A percentile compares a stretch with the other conserved stretches of the same genome.
These are phyloP conservation scores for Syncephalastrum racemosum DNA, from an alignment of 371 early-diverging fungal species.

Conservation along the genomic window DNA sequence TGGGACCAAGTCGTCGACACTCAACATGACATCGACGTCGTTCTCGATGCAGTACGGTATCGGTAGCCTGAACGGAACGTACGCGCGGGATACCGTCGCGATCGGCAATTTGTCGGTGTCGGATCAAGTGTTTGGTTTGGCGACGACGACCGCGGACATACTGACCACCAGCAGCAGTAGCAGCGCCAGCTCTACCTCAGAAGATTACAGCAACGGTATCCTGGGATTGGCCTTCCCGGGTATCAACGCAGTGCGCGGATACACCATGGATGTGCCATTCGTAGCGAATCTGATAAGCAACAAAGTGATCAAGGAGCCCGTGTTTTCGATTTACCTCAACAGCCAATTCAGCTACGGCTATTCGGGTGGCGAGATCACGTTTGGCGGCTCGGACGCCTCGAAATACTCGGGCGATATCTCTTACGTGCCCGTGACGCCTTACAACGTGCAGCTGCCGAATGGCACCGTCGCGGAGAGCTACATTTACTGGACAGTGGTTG, in stretches of 20 bases:
- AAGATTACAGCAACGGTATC: conserved; percentile 32
- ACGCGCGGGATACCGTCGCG: conserved; percentile 30
- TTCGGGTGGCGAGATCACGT: conserved; percentile 27
- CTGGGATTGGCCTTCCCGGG: conserved; percentile 36
- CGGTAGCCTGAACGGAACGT: conserved; percentile 37
- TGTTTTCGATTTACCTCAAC: conserved; percentile 40
- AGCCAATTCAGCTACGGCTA: conserved; percentile 12
- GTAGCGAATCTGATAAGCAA: conserved; percentile 25
- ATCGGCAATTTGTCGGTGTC: conserved; percentile 19
- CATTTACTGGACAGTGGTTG: conserved; percentile 38
- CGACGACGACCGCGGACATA: conserved; percentile 16
- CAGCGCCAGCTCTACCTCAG: no score
- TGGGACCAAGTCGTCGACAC: conserved; percentile 24
- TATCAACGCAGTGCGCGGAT: conserved; percentile 17
- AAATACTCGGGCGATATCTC: conserved; percentile 45
- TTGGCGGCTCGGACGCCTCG: conserved; percentile 52
- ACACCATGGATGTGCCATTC: conserved; percentile 23
- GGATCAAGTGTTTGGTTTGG: conserved; percentile 31
- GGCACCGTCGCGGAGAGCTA: conserved; percentile 15
- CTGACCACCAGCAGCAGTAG: conserved; percentile 9
- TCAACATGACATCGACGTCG: conserved; percentile 16
- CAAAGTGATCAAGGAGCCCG: conserved; percentile 27
- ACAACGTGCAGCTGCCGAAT: conserved; percentile 9
- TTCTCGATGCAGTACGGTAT: conserved; percentile 38
- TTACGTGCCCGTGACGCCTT: conserved; percentile 32